Evolutionary conservation across 2,329 filamentous ascomycete genomes (phyloP).

Genomic region (Fusarium tanahbumbuense): DNA sequence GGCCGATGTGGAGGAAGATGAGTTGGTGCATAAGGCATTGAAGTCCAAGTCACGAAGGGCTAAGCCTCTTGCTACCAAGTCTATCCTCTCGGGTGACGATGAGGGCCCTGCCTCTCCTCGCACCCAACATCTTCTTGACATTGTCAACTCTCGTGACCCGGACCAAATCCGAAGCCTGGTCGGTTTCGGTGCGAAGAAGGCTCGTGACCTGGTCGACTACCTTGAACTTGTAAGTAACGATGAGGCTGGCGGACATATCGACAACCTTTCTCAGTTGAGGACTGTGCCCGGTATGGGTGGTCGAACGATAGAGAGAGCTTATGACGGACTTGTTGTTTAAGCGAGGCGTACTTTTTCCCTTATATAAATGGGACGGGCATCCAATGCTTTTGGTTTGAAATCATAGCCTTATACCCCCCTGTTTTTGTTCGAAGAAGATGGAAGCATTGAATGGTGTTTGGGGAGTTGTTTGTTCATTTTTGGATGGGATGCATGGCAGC

Average conservation of each 20-base stretch:
- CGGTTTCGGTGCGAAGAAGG: constrained; percentile 79
- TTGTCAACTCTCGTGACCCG: constrained; percentile 79
- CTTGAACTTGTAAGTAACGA: constrained; percentile 59
- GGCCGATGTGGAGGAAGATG: constrained; percentile 56
- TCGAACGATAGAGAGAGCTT: constrained; percentile 67
- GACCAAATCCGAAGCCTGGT: constrained; percentile 73
- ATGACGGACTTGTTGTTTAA: constrained; percentile 57
- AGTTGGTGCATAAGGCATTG: constrained; percentile 41
- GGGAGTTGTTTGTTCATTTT: constrained; percentile 40
- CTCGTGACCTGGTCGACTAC: constrained; percentile 68
- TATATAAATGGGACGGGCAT: constrained; percentile 19
- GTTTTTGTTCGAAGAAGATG: constrained; percentile 29
- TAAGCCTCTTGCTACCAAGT: constrained; percentile 45
- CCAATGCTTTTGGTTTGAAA: constrained; percentile 41
- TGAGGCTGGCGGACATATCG: constrained; percentile 56
- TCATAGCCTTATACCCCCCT: constrained; percentile 42
- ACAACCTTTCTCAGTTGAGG: constrained; percentile 63
- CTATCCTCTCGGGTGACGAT: constrained; percentile 52
- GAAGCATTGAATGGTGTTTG: constrained; percentile 36
- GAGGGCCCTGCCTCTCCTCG: constrained; percentile 62
- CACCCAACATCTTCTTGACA: constrained; percentile 71
- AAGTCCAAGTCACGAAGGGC: constrained; percentile 49
- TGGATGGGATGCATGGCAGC: constrained; percentile 34
- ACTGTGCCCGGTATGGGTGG: constrained; percentile 68
- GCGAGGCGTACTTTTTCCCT: constrained; percentile 5